Evolutionary conservation across 176 grass and related monocot species (phyloP).

Genomic region (Triticum urartu): DNA sequence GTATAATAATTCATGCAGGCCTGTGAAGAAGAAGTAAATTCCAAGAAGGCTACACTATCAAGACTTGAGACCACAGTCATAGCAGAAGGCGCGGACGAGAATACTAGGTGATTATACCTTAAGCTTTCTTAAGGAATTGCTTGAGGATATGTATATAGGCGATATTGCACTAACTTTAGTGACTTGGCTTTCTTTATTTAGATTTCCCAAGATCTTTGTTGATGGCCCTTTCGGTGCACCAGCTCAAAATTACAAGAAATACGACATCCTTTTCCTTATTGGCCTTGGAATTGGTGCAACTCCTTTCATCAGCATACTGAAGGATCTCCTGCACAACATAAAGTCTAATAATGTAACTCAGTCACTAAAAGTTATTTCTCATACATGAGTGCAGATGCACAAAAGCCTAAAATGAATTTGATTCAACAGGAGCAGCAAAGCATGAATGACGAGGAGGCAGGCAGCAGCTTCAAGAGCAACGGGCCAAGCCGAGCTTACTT

Average conservation of each 20-base stretch:
- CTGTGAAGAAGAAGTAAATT: conserved; percentile 66
- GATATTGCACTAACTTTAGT: neutral
- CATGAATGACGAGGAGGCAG: conserved; percentile 25
- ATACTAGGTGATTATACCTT: conserved; percentile 52
- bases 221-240: conserved; percentile 78
- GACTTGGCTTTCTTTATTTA: conserved; percentile 25
- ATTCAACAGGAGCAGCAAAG: conserved; percentile 49
- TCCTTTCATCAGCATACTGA: conserved; percentile 86
- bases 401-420: conserved; percentile 21
- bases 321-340: conserved; percentile 76
- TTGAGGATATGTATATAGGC: neutral
- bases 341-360: conserved; percentile 48
- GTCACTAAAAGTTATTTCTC: neutral
- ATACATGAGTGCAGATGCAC: neutral
- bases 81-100: conserved; percentile 55
- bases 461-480: conserved; percentile 34
- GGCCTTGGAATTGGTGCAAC: conserved; percentile 83
- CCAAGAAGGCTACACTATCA: conserved; percentile 81
- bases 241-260: conserved; percentile 82
- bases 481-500: conserved; percentile 69
- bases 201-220: conserved; percentile 70
- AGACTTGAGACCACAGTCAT: conserved; percentile 90
- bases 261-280: conserved; percentile 74
- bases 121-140: neutral
- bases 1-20: conserved; percentile 50